A percentile compares a stretch with the other conserved stretches of the same genome.
These are phyloP conservation scores for Heliophila coronopifolia DNA, from an alignment of 441 rosid species.

Conservation along the genomic window DNA sequence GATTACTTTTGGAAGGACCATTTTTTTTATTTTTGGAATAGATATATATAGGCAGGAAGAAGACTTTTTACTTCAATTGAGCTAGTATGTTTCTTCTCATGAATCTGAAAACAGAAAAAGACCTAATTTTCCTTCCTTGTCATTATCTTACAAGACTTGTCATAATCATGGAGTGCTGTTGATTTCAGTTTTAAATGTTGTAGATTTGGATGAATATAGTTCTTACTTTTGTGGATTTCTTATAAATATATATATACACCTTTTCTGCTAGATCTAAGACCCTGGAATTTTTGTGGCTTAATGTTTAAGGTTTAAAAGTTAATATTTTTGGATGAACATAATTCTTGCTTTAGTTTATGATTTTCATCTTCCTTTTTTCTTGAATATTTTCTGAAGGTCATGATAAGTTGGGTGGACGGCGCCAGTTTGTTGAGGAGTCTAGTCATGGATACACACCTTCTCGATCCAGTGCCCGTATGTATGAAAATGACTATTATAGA, in stretches of 20 bases:
- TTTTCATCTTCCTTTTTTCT: slow-evolving; percentile 16
- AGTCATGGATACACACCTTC: slow-evolving; percentile 54
- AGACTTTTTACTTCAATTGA: background rate
- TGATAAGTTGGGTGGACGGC: slow-evolving; percentile 87
- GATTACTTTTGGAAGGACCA: background rate
- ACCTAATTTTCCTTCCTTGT: background rate
- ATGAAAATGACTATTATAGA: slow-evolving; percentile 54
- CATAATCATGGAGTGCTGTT: background rate
- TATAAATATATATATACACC: background rate
- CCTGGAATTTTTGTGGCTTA: background rate
- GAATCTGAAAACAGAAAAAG: background rate
- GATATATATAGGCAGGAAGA: slow-evolving; percentile 3
- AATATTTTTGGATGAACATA: background rate
- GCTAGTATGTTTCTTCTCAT: background rate
- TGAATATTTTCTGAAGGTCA: slow-evolving; percentile 64
- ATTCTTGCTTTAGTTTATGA: slow-evolving; percentile 20
- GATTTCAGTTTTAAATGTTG: slow-evolving; percentile 4
- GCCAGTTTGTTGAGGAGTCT: slow-evolving; percentile 60
- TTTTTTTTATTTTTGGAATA: background rate
- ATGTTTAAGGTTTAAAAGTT: background rate
- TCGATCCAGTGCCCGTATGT: slow-evolving; percentile 51
- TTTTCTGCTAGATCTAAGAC: slow-evolving; percentile 1
- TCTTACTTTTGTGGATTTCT: background rate
- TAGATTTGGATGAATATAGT: background rate
- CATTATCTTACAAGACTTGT: background rate